Evolutionary conservation across 2,329 filamentous ascomycete species (phyloP).

Genomic region (Neonectria hederae): DNA sequence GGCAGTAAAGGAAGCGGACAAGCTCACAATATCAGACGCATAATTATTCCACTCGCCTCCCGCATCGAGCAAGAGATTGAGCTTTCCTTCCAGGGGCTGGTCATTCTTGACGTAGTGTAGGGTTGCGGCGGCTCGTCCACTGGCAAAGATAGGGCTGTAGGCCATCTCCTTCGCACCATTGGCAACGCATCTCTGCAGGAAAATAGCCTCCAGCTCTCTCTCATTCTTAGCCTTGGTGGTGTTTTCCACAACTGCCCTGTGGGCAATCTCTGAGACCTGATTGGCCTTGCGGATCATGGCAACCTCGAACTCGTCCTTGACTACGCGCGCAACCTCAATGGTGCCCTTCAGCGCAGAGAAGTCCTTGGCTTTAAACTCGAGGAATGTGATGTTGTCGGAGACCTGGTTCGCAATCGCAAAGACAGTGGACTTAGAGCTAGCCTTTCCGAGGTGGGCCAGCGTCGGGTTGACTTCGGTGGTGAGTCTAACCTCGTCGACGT

Average conservation of each 20-base stretch:
- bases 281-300: conserved; percentile 79
- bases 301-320: conserved; percentile 81
- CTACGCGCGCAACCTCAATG: conserved; percentile 73
- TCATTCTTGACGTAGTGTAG: conserved; percentile 89
- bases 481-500: conserved; percentile 80
- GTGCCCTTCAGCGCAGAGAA: conserved; percentile 65
- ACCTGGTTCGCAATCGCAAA: conserved; percentile 85
- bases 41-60: conserved; percentile 81
- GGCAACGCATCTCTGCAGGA: conserved; percentile 79
- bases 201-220: conserved; percentile 82
- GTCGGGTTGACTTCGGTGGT: conserved; percentile 79
- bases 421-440: conserved; percentile 57
- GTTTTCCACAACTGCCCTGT: conserved; percentile 68
- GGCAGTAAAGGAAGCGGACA: too few relatives aligned
- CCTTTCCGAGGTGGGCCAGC: conserved; percentile 63
- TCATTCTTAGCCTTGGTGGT: conserved; percentile 77
- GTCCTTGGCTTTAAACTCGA: conserved; percentile 74
- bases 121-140: conserved; percentile 81
- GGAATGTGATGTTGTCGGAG: conserved; percentile 75
- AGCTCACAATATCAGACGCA: conserved; percentile 70
- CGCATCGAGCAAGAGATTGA: conserved; percentile 85
- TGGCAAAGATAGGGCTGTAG: conserved; percentile 87
- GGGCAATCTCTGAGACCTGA: conserved; percentile 72
- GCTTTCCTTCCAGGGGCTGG: conserved; percentile 73
- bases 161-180: conserved; percentile 83